phyloP scores from a whole-genome alignment of 139 green algal species.

The Astrephomene gubernaculifera region DNA sequence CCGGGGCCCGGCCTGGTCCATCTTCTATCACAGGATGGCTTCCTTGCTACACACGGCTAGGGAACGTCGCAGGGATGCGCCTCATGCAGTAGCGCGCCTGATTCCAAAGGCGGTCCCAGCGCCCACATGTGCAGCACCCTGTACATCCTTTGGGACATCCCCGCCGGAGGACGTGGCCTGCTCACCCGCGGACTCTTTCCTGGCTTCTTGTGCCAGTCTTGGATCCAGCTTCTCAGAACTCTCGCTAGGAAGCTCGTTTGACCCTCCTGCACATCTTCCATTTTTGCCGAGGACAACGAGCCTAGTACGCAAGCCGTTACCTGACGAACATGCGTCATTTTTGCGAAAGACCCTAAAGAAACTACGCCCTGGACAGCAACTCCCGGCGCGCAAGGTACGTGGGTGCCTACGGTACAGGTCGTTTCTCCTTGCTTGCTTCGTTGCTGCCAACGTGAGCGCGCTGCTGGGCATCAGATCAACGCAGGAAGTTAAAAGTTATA shows the following conservation, averaged over 20 bases:
- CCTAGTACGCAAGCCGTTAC: conserved; percentile 1
- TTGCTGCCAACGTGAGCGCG: too few relatives aligned
- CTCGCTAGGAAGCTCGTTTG: not conserved
- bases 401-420: too few relatives aligned
- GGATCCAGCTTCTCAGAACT: conserved; percentile 5
- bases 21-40: conserved; percentile 2
- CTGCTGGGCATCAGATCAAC: too few relatives aligned
- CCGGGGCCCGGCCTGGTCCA: too few relatives aligned
- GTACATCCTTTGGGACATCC: not conserved
- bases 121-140: not conserved
- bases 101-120: not conserved
- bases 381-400: conserved; percentile 16
- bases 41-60: not conserved
- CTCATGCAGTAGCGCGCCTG: not conserved
- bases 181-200: not conserved
- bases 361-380: conserved; percentile 5
- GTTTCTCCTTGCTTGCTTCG: too few relatives aligned
- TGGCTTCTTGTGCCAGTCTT: not conserved
- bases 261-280: not conserved
- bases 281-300: not conserved
- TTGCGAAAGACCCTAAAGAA: conserved; percentile 5
- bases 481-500: too few relatives aligned
- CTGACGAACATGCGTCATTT: not conserved
- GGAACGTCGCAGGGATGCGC: not conserved
- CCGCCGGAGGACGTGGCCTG: not conserved